phyloP scores from a whole-genome alignment of 192 early-diverging fungal species.

The Coemansia sp. region DNA sequence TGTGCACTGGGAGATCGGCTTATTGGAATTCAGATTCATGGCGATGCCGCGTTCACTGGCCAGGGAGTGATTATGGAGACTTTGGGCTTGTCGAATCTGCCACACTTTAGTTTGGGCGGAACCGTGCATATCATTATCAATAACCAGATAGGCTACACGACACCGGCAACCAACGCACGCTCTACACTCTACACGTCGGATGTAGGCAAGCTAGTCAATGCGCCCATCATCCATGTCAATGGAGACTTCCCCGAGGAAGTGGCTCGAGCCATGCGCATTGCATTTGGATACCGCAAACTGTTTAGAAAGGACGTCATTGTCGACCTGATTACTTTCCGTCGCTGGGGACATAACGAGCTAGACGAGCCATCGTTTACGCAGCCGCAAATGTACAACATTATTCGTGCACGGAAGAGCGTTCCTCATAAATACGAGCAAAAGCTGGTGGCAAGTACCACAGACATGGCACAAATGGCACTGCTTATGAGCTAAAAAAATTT shows the following conservation, averaged over 20 bases:
- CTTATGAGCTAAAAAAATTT: no score
- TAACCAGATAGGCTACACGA: conserved; percentile 97
- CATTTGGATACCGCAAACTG: conserved; percentile 86
- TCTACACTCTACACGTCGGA: conserved; percentile 90
- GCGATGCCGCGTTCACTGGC: conserved; percentile 85
- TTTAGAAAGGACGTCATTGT: conserved; percentile 95
- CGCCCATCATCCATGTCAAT: conserved; percentile 95
- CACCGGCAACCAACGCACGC: conserved; percentile 91
- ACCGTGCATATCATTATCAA: conserved; percentile 97
- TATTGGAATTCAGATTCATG: conserved; percentile 93
- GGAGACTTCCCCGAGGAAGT: conserved; percentile 95
- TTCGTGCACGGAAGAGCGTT: conserved; percentile 78
- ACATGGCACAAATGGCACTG: not conserved
- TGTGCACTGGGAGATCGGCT: conserved; percentile 92
- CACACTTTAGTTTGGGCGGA: conserved; percentile 93
- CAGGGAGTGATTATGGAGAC: conserved; percentile 96
- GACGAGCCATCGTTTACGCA: conserved; percentile 98
- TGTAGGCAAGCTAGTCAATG: conserved; percentile 95
- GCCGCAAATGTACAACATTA: conserved; percentile 94
- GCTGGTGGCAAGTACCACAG: conserved; percentile 46
- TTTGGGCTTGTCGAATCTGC: conserved; percentile 91
- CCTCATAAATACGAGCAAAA: conserved; percentile 84
- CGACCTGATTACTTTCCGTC: conserved; percentile 91
- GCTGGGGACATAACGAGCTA: conserved; percentile 97
- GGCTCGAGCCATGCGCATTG: conserved; percentile 75